Evolutionary conservation across 2,329 filamentous ascomycete genomes (phyloP).

Genomic region (Arthrobotrys entomopaga): DNA sequence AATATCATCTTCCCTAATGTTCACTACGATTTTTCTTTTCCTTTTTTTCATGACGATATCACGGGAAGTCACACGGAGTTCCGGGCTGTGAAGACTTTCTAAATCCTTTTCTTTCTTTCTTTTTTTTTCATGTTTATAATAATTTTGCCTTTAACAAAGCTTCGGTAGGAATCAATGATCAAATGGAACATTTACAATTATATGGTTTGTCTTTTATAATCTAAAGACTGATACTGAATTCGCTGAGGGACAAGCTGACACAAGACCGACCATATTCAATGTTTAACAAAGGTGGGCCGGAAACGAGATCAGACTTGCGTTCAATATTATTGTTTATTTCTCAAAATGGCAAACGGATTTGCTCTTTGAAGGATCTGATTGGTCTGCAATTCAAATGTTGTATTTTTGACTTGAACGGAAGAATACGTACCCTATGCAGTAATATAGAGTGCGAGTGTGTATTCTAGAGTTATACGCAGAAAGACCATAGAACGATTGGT

Average conservation of each 20-base stretch:
- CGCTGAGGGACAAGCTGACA: neutral
- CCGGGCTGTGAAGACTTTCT: constrained; percentile 52
- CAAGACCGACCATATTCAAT: no score
- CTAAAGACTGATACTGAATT: neutral
- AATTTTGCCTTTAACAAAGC: no score
- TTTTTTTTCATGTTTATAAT: no score
- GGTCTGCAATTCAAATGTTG: neutral
- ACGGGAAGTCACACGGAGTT: constrained; percentile 56
- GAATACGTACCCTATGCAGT: no score
- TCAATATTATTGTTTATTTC: constrained; percentile 16
- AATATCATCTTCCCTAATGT: constrained; percentile 7
- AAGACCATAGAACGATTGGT: no score
- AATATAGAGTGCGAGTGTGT: no score
- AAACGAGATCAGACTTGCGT: no score
- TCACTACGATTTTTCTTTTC: constrained; percentile 37
- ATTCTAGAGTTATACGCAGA: no score
- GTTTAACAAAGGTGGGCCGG: no score
- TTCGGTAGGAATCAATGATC: no score
- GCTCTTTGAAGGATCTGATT: constrained; percentile 2
- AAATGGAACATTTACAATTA: no score
- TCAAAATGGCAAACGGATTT: neutral
- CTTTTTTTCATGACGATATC: constrained; percentile 52
- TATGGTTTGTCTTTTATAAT: neutral
- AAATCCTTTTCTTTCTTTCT: no score
- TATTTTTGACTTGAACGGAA: constrained; percentile 3